These are phyloP conservation scores for Myxozyma lipomycoides DNA, from an alignment of 805 yeast species.

Conservation along the genomic window DNA sequence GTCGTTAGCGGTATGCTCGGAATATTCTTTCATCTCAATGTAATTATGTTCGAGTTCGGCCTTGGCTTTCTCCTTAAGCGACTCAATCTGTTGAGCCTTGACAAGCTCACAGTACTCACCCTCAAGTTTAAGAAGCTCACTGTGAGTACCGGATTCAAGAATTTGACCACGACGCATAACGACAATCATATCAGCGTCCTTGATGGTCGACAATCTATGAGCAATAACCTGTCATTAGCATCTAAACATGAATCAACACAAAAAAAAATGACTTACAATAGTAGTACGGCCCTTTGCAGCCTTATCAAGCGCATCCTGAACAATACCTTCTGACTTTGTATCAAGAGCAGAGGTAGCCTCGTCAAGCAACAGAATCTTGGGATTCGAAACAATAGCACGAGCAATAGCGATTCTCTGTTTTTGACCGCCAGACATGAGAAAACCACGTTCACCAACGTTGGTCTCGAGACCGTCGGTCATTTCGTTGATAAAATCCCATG, in stretches of 20 bases:
- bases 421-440: conserved; percentile 67
- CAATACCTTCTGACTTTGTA: conserved; percentile 57
- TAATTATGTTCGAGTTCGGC: conserved; percentile 19
- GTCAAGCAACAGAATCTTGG: conserved; percentile 54
- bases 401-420: conserved; percentile 62
- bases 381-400: conserved; percentile 53
- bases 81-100: conserved; percentile 33
- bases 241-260: not conserved
- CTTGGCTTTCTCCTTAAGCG: conserved; percentile 17
- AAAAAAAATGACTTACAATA: conserved; percentile 34
- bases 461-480: conserved; percentile 53
- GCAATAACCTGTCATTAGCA: conserved; percentile 38
- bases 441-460: conserved; percentile 52
- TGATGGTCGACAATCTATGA: conserved; percentile 49
- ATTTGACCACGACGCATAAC: conserved; percentile 46
- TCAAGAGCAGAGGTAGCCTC: conserved; percentile 69
- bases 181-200: conserved; percentile 47
- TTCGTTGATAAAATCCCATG: conserved; percentile 46
- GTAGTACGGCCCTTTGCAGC: conserved; percentile 42
- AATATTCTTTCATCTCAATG: conserved; percentile 14
- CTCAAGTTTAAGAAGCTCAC: conserved; percentile 29
- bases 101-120: conserved; percentile 34
- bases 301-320: conserved; percentile 49
- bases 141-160: conserved; percentile 41
- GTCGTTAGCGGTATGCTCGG: conserved; percentile 2